These are phyloP conservation scores for Closterium sp. DNA, from an alignment of 139 green algal genomes.

Conservation along the genomic window DNA sequence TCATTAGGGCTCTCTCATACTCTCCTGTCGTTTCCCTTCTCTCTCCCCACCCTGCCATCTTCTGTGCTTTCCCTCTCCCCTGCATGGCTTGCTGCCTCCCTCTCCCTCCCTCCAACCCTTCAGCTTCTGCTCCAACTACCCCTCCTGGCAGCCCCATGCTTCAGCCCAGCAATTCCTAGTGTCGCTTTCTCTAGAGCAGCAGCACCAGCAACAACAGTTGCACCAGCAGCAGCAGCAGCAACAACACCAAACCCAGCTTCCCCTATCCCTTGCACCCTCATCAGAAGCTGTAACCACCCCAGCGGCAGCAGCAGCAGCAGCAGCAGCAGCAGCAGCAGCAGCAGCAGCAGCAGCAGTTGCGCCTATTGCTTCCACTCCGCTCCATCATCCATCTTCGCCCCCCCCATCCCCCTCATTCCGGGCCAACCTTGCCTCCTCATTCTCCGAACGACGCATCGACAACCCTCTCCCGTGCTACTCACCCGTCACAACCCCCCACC, in stretches of 20 bases:
- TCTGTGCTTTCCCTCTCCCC: not conserved
- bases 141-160: not conserved
- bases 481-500: not conserved
- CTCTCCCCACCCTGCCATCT: not conserved
- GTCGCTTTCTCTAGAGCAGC: not conserved
- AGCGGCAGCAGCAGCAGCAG: not conserved
- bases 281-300: not conserved
- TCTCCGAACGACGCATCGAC: not conserved
- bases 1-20: not conserved
- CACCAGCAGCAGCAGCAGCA: not conserved
- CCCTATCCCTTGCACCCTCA: no score
- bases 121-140: not conserved
- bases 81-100: not conserved
- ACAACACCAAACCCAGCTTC: not conserved
- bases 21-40: not conserved
- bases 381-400: not conserved
- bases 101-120: no score
- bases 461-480: not conserved
- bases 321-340: not conserved
- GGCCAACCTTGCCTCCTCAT: not conserved
- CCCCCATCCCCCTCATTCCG: not conserved
- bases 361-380: not conserved
- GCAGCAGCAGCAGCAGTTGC: not conserved
- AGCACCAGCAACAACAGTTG: not conserved
- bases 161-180: not conserved